A percentile compares a stretch with the other conserved stretches of the same genome.
phyloP scores from a whole-genome alignment of 2,329 filamentous ascomycete genomes.

The Sarocladium brachiariae region DNA sequence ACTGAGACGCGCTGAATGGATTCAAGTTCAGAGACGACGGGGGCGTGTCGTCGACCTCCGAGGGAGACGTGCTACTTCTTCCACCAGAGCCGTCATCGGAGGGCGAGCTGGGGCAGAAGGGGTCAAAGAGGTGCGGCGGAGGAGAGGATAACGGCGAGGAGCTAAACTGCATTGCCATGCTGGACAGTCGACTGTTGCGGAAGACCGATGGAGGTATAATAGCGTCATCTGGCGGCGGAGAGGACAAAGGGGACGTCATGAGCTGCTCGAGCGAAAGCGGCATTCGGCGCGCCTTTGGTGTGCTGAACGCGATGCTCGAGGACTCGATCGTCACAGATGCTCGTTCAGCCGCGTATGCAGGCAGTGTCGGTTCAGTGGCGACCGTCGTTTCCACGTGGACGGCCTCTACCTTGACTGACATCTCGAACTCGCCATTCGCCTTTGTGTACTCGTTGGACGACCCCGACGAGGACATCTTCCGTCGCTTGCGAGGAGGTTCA shows the following conservation, averaged over 20 bases:
- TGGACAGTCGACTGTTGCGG: constrained; percentile 15
- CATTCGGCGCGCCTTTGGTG: constrained; percentile 12
- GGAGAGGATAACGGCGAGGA: constrained; percentile 54
- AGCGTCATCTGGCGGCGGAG: constrained; percentile 27
- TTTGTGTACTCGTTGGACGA: constrained; percentile 8
- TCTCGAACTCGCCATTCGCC: neutral
- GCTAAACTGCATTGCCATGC: constrained; percentile 21
- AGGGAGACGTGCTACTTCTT: constrained; percentile 22
- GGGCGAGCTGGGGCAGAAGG: constrained; percentile 32
- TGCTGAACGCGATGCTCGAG: constrained; percentile 9
- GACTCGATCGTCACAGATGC: constrained; percentile 2
- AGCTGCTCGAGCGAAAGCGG: constrained; percentile 16
- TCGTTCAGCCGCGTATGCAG: neutral
- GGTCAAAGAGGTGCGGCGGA: constrained; percentile 45
- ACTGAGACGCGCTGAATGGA: constrained; percentile 31
- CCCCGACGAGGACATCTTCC: constrained; percentile 21
- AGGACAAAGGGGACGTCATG: constrained; percentile 30
- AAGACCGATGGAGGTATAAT: constrained; percentile 14
- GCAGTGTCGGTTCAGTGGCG: neutral
- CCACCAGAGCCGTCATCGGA: constrained; percentile 29
- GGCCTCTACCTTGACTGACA: neutral
- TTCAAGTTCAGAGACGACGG: constrained; percentile 26
- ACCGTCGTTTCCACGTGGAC: neutral
- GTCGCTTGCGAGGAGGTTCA: constrained; percentile 24
- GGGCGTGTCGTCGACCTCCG: constrained; percentile 2